Base-by-base conservation (phyloP, 805 yeast genomes). In the Candida sakaeoensis region DNA sequence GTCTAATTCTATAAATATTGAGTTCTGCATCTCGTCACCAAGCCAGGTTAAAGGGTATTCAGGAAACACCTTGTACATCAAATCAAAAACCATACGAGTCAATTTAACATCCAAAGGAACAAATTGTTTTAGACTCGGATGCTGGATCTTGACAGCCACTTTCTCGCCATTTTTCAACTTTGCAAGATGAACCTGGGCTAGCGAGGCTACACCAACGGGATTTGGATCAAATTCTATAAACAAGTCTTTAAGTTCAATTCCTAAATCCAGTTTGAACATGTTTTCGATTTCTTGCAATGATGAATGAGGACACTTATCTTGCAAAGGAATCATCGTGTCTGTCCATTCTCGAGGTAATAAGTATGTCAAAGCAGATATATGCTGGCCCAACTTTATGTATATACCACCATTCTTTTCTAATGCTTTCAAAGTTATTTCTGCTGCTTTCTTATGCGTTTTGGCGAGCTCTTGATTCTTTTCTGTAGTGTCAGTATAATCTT, bases 61-160 rank as follows among this genome's bases (percentile, higher is more conserved):
- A 0, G 99, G 98, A 56, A 93, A 93, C 8, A 86, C 80, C 47
- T 75, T 74, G 54, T 80, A 79, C 70, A 93, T 79, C 45, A 85
- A 61, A 21, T 69, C 66, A 55, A 91, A 91, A 3, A 90, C 95
- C 2, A 79, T 68, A 41, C 76, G 74, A 0, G 97, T 90, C 56
- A 93, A 61, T 52, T 75, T 67, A 2, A 93, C 80, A 62, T 93
- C 99, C 17, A 93, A 61, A 0, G 99, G 99, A 8, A 93, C 95
- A 63, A 85, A 93, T 51, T 84, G 85, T 34, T 79, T 75, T 39
- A 93, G 66, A 2, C 87, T 75, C 0, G 99, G 99, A 58, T 90
- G 98, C 60, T 93, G 99, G 30, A 91, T 75, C 55, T 93, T 93
- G 16, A 93, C 95, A 1, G 99, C 99, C 2, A 91, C 98, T 52